Conservation (phyloP, 2,329 filamentous ascomycete species). For the Aspergillus fischeri region DNA sequence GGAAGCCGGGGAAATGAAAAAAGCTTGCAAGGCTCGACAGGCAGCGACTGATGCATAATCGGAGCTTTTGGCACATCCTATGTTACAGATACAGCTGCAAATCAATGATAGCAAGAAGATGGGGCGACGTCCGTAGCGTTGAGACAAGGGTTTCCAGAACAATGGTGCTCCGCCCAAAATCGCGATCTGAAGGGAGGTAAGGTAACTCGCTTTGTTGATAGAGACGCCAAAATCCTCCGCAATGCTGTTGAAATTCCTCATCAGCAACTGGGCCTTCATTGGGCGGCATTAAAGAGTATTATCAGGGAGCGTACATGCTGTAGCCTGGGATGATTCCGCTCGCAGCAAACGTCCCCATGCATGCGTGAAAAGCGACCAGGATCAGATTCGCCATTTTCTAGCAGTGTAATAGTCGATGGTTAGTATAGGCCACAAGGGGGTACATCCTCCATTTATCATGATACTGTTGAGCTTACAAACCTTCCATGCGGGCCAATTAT, state of each 20-base stretch:
- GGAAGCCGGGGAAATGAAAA: slow-evolving; percentile 54
- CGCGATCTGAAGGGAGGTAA: slow-evolving; percentile 54
- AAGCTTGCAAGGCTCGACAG: slow-evolving; percentile 51
- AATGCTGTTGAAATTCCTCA: slow-evolving; percentile 34
- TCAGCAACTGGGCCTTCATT: background rate
- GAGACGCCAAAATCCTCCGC: slow-evolving; percentile 47
- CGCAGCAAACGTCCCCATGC: slow-evolving; percentile 56
- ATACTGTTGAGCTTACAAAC: slow-evolving; percentile 21
- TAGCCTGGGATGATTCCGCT: slow-evolving; percentile 55
- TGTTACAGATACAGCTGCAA: slow-evolving; percentile 49
- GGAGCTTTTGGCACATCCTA: slow-evolving; percentile 51
- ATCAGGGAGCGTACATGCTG: slow-evolving; percentile 22
- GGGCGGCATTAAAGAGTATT: background rate
- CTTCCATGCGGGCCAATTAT: slow-evolving; percentile 55
- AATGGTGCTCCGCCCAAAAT: slow-evolving; percentile 52
- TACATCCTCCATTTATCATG: background rate
- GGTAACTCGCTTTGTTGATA: slow-evolving; percentile 49
- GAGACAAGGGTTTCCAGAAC: slow-evolving; percentile 54
- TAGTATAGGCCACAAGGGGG: background rate
- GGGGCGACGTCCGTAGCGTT: slow-evolving; percentile 51
- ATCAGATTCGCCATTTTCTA: slow-evolving; percentile 54
- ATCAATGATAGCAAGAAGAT: slow-evolving; percentile 52
- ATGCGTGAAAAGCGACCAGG: slow-evolving; percentile 56
- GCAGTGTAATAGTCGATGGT: background rate
- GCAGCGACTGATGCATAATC: slow-evolving; percentile 48